Conservation (phyloP, 257 asterid species). For the Solanum stenotomum region DNA sequence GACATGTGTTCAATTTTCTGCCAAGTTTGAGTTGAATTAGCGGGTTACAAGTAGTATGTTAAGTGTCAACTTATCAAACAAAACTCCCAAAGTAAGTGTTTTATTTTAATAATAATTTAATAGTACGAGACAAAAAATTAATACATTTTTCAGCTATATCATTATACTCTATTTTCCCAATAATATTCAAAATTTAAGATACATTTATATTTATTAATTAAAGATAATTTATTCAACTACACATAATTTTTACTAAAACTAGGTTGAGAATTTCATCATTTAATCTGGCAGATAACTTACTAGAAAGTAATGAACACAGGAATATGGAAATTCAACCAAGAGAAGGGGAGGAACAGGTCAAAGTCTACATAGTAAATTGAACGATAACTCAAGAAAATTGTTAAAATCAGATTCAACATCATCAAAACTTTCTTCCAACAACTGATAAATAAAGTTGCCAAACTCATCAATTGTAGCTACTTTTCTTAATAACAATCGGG, state of each 20-base stretch:
- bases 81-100: too few species aligned
- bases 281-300: not conserved
- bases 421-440: constrained; percentile 1
- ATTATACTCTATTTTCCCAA: too few species aligned
- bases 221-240: too few species aligned
- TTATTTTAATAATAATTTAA: too few species aligned
- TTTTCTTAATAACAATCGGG: not conserved
- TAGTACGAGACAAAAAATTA: too few species aligned
- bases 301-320: not conserved
- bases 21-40: not conserved
- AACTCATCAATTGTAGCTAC: not conserved
- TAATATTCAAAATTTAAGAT: too few species aligned
- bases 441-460: not conserved
- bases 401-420: not conserved
- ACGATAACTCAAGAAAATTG: not conserved
- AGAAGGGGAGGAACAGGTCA: not conserved
- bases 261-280: not conserved
- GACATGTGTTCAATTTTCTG: not conserved
- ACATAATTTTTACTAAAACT: not conserved
- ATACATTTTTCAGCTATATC: too few species aligned
- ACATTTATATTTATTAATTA: too few species aligned
- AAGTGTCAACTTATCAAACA: not conserved
- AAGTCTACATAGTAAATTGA: not conserved
- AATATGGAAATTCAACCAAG: not conserved
- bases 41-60: not conserved